A percentile compares a stretch with the other conserved stretches of the same genome.
These are phyloP conservation scores for Pleurotus tuoliensis DNA, from an alignment of 768 basidiomycete species.

Conservation along the genomic window DNA sequence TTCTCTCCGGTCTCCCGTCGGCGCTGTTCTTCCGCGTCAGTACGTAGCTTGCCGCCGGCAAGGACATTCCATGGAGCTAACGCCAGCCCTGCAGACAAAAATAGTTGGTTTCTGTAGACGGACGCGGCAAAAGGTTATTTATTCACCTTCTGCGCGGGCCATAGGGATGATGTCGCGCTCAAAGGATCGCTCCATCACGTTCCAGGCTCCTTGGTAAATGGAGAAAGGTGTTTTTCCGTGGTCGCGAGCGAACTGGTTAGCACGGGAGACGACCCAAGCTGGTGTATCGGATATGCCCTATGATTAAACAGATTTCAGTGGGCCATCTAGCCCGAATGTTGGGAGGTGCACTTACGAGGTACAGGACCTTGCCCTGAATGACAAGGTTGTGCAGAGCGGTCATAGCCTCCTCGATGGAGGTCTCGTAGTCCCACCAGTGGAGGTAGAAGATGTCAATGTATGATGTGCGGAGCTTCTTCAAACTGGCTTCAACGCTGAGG, in stretches of 20 bases:
- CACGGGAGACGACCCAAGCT: slow-evolving; percentile 45
- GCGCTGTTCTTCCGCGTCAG: slow-evolving; percentile 37
- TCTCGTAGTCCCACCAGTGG: slow-evolving; percentile 51
- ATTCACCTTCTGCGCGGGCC: slow-evolving; percentile 36
- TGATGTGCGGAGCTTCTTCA: slow-evolving; percentile 42
- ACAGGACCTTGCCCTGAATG: slow-evolving; percentile 47
- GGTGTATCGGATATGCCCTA: slow-evolving; percentile 40
- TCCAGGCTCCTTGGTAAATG: slow-evolving; percentile 50
- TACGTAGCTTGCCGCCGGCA: slow-evolving; percentile 46
- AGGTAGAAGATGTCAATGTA: slow-evolving; percentile 47
- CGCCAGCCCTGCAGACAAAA: slow-evolving; percentile 11
- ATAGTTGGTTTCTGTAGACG: no score
- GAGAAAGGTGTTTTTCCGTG: slow-evolving; percentile 49
- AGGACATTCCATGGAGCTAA: slow-evolving; percentile 31
- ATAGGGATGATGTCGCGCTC: slow-evolving; percentile 53
- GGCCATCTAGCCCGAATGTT: no score
- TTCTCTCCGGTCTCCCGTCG: slow-evolving; percentile 29
- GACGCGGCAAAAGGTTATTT: slow-evolving; percentile 14
- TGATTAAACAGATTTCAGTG: neutral
- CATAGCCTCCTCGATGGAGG: slow-evolving; percentile 56
- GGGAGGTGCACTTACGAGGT: slow-evolving; percentile 25
- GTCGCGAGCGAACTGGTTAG: slow-evolving; percentile 46
- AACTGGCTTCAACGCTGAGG: slow-evolving; percentile 35
- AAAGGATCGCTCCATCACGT: slow-evolving; percentile 39
- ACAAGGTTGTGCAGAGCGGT: slow-evolving; percentile 49